Base-by-base conservation (phyloP, 345 rosid genomes). In the Corchorus capsularis region DNA sequence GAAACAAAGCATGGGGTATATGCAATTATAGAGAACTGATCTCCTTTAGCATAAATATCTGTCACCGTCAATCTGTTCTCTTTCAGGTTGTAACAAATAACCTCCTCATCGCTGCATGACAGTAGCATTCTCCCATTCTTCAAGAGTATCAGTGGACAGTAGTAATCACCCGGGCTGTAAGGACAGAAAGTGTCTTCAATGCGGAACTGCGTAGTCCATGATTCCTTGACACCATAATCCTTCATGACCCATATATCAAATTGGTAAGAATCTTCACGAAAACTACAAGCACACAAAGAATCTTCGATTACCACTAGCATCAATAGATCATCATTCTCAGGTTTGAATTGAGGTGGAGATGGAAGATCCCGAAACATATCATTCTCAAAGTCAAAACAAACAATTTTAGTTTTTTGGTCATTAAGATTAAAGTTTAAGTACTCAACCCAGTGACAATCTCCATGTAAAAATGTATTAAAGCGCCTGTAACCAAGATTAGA, bases 181-280 rank as follows among this genome's bases (percentile, higher is more conserved):
- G 27, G 8, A 32, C 3, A 59, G 5, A 59, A 20, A 12, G 6
- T 39, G 2, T 39, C 20, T 20, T 45, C 10, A n/a, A 59, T 32
- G 11, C 22, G 34, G 17, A 59, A 59, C 63, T 59, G 63, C 20
- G 2, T 59, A 32, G 63, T 59, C 63, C 63, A 59, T 2, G 63
- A 59, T 32, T 20, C 63, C 63, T 59, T 8, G 63, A 59, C 63
- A 59, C 63, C 63, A 59, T 59, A 59, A 10, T 59, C 63, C 63
- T 59, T 59, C 63, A 19, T 59, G 17, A 59, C 27, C 32, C 63
- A 59, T n/a, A 59, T 59, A 27, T 27, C 27, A 1, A 45, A 45
- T 7, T 45, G 47, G 10, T 45, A 45, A 45, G 47, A 1, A 45
- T 8, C 47, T 7, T 6, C 47, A 45, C 47, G 47, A 45, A 5